phyloP scores from a whole-genome alignment of 2,329 filamentous ascomycete genomes.

The Massarina eburnea region DNA sequence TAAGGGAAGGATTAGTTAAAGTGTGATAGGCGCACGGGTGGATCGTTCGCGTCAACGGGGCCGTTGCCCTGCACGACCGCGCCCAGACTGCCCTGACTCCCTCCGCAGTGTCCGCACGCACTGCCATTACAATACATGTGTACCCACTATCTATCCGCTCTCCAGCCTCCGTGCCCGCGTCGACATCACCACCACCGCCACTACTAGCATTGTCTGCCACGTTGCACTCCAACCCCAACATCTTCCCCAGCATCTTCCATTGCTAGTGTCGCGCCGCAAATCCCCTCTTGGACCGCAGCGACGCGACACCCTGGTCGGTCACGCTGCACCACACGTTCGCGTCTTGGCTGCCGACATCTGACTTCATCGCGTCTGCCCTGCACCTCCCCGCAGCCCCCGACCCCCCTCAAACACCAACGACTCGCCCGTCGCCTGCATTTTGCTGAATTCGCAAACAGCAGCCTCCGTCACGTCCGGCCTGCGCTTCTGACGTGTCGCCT shows the following conservation, averaged over 20 bases:
- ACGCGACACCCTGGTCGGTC: constrained; percentile 16
- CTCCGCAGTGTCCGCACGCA: neutral
- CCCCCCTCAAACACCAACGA: constrained; percentile 5
- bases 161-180: too few species aligned
- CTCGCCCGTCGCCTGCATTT: constrained; percentile 7
- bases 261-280: constrained; percentile 6
- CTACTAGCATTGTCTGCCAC: constrained; percentile 7
- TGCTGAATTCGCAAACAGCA: constrained; percentile 9
- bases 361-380: constrained; percentile 16
- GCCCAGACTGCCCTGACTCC: neutral
- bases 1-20: too few species aligned
- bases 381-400: constrained; percentile 4
- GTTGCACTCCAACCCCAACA: constrained; percentile 7
- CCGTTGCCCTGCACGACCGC: too few species aligned
- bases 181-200: neutral
- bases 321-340: constrained; percentile 10
- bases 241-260: neutral
- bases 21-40: too few species aligned
- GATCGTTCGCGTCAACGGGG: too few species aligned
- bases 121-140: neutral
- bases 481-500: constrained; percentile 31
- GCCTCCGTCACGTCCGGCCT: constrained; percentile 10
- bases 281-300: constrained; percentile 13
- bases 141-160: too few species aligned
- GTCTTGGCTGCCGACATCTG: constrained; percentile 9